These are phyloP conservation scores for Yarrowia divulgata DNA, from an alignment of 805 yeast species.

Conservation along the genomic window DNA sequence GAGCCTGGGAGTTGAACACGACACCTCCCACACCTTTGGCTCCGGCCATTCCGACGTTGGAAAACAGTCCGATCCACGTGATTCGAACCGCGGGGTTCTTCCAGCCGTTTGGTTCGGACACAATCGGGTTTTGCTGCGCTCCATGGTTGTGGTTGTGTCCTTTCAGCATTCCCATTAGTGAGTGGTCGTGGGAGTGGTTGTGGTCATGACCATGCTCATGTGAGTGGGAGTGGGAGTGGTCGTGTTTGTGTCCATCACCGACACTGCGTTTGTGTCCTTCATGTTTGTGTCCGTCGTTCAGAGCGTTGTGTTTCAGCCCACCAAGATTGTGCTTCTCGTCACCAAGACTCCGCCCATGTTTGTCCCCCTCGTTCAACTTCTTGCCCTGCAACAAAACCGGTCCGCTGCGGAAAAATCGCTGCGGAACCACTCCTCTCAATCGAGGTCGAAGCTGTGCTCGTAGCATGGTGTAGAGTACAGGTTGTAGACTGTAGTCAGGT, in stretches of 20 bases:
- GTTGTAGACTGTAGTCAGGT: too few species aligned
- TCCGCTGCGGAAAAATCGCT: neutral
- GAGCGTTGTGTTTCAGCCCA: too few species aligned
- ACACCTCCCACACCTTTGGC: slow-evolving; percentile 90
- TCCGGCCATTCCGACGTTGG: slow-evolving; percentile 83
- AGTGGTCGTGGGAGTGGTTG: slow-evolving; percentile 40
- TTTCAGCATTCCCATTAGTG: slow-evolving; percentile 34
- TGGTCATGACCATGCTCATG: slow-evolving; percentile 41
- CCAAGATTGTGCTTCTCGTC: too few species aligned
- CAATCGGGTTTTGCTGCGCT: slow-evolving; percentile 43
- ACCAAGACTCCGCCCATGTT: too few species aligned
- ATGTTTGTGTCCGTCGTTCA: slow-evolving; percentile 1
- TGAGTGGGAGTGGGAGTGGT: slow-evolving; percentile 40
- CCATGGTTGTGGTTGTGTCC: slow-evolving; percentile 44
- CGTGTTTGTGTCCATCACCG: neutral
- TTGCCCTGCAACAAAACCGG: neutral
- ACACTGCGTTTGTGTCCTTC: neutral
- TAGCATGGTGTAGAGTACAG: too few species aligned
- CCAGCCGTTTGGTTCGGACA: slow-evolving; percentile 50
- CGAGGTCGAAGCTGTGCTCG: slow-evolving; percentile 26
- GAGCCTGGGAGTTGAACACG: slow-evolving; percentile 91
- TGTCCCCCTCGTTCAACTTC: too few species aligned
- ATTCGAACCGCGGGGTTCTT: slow-evolving; percentile 88
- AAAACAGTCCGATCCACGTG: slow-evolving; percentile 88
- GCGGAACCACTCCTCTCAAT: neutral